Evolutionary conservation across 495 filamentous ascomycete genomes (phyloP).

Genomic region (Parachaetomium inaequale): DNA sequence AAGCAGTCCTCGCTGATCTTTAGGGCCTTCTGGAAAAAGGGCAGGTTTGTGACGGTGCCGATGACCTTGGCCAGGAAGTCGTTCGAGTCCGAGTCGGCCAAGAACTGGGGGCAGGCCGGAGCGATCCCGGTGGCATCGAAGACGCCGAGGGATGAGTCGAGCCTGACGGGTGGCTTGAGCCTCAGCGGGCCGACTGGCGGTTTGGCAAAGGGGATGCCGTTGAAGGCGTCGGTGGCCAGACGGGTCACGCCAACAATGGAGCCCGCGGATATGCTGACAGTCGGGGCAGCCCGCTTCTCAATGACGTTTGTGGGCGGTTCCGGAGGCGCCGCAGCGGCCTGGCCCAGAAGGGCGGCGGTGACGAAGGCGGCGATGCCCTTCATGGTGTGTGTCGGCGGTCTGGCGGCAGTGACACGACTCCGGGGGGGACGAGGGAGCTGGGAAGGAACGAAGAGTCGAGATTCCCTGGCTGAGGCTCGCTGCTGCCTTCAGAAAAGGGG

Average conservation of each 20-base stretch:
- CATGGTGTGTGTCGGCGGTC: conserved; percentile 23
- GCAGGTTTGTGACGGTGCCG: conserved; percentile 50
- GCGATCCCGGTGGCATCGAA: conserved; percentile 50
- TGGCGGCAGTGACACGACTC: background rate
- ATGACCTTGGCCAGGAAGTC: conserved; percentile 47
- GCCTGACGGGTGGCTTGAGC: conserved; percentile 42
- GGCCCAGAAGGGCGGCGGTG: conserved; percentile 26
- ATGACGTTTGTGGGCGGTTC: conserved; percentile 33
- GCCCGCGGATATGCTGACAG: conserved; percentile 47
- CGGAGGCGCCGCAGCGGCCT: conserved; percentile 29
- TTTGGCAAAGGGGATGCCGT: conserved; percentile 48
- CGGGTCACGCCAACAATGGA: conserved; percentile 47
- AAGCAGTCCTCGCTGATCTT: conserved; percentile 64
- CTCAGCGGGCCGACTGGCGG: conserved; percentile 43
- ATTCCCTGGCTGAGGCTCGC: conserved; percentile 11
- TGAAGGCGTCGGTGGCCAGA: conserved; percentile 40
- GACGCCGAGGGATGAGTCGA: conserved; percentile 43
- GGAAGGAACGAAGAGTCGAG: conserved; percentile 1
- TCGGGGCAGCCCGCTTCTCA: conserved; percentile 41
- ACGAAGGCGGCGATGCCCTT: conserved; percentile 27
- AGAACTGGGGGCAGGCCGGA: conserved; percentile 54
- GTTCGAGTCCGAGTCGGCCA: conserved; percentile 43
- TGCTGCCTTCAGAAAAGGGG: background rate
- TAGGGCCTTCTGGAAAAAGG: conserved; percentile 52
- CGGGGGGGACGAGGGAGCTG: background rate